Conservation (phyloP, 768 basidiomycete genomes). For the Termitomyces sp. region DNA sequence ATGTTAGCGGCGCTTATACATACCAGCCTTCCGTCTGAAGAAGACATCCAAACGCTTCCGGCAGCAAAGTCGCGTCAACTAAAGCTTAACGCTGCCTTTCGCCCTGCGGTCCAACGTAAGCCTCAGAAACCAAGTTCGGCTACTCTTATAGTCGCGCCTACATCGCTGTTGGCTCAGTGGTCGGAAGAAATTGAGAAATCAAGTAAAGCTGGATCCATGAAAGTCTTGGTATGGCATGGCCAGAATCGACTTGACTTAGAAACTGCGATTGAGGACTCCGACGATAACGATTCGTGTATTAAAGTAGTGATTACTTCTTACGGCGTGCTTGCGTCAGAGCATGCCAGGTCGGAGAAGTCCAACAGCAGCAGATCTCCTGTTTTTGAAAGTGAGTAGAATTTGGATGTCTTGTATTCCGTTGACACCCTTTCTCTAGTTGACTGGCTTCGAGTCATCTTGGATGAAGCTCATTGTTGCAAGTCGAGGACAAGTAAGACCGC, state of each 20-base stretch:
- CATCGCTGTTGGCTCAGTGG: constrained; percentile 91
- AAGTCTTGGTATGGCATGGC: constrained; percentile 81
- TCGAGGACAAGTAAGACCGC: constrained; percentile 84
- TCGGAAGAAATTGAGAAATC: constrained; percentile 86
- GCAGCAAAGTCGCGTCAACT: constrained; percentile 46
- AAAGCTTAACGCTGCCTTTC: constrained; percentile 60
- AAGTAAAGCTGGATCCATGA: constrained; percentile 61
- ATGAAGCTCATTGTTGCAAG: constrained; percentile 96
- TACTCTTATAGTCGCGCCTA: constrained; percentile 89
- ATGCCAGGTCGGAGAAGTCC: constrained; percentile 60
- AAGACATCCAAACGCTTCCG: constrained; percentile 22
- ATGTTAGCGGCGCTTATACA: constrained; percentile 91
- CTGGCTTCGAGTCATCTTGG: constrained; percentile 80
- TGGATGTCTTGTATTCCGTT: neutral
- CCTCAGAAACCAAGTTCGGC: constrained; percentile 37
- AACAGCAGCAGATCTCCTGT: constrained; percentile 44
- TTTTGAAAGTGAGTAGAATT: constrained; percentile 55
- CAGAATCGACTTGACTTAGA: constrained; percentile 77
- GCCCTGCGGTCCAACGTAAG: constrained; percentile 32
- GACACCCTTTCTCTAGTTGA: constrained; percentile 41
- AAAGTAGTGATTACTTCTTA: constrained; percentile 91
- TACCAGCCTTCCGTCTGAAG: constrained; percentile 52
- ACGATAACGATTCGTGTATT: constrained; percentile 44
- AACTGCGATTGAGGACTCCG: constrained; percentile 44
- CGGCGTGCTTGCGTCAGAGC: constrained; percentile 87